Evolutionary conservation across 2,329 filamentous ascomycete species (phyloP).

Genomic region (Celoporthe dispersa): DNA sequence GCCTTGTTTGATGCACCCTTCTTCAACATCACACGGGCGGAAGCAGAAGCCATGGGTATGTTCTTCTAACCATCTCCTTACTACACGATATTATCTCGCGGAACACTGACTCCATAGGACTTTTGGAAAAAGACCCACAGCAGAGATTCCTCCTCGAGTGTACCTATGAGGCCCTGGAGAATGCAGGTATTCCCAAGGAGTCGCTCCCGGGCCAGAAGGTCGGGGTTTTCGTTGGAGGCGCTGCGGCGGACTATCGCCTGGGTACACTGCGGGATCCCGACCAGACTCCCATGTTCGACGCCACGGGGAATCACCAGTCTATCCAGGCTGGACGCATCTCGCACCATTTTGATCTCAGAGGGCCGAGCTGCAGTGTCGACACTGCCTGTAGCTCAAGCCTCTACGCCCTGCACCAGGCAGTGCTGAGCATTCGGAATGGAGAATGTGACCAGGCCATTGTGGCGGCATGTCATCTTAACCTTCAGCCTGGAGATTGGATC

Average conservation of each 20-base stretch:
- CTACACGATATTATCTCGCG: not conserved
- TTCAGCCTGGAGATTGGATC: slow-evolving; percentile 30
- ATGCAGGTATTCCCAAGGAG: slow-evolving; percentile 39
- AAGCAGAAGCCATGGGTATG: slow-evolving; percentile 42
- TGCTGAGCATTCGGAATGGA: slow-evolving; percentile 36
- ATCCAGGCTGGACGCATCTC: slow-evolving; percentile 36
- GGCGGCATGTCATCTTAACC: slow-evolving; percentile 13
- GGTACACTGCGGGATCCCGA: slow-evolving; percentile 30
- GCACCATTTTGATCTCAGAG: slow-evolving; percentile 38
- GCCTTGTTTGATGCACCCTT: slow-evolving; percentile 40
- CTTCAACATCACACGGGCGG: slow-evolving; percentile 42
- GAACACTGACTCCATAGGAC: not conserved
- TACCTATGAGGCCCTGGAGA: slow-evolving; percentile 42
- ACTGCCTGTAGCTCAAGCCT: slow-evolving; percentile 37
- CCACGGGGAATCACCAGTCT: slow-evolving; percentile 29
- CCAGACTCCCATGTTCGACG: slow-evolving; percentile 30
- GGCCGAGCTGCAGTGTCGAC: slow-evolving; percentile 38
- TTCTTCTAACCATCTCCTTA: not conserved
- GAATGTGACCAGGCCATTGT: slow-evolving; percentile 36
- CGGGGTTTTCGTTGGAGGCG: slow-evolving; percentile 40
- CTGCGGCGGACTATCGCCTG: slow-evolving; percentile 32
- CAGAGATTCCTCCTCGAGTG: slow-evolving; percentile 41
- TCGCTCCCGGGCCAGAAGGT: slow-evolving; percentile 37
- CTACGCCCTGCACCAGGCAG: slow-evolving; percentile 38
- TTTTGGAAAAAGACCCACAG: slow-evolving; percentile 37